Conservation (phyloP, 2,329 filamentous ascomycete genomes). For the Fusarium humuli region DNA sequence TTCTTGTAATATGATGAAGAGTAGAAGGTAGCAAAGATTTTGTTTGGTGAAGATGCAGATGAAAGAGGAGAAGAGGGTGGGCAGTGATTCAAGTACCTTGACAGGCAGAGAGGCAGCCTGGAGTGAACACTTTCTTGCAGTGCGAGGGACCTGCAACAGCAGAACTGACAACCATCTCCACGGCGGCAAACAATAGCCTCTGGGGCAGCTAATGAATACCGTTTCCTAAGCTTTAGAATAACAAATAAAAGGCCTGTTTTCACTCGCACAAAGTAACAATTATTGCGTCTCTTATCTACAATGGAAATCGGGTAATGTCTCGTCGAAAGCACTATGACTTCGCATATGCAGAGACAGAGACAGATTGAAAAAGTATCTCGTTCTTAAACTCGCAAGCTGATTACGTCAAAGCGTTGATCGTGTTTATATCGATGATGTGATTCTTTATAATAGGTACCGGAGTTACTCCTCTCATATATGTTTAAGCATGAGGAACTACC, state of each 20-base stretch:
- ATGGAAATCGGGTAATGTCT: neutral
- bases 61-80: neutral
- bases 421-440: too few relatives aligned
- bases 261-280: neutral
- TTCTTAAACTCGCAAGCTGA: neutral
- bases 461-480: neutral
- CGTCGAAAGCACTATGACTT: neutral
- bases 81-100: neutral
- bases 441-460: neutral
- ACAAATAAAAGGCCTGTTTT: neutral
- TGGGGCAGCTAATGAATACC: neutral
- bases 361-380: neutral
- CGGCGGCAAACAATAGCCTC: neutral
- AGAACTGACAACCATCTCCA: neutral
- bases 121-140: neutral
- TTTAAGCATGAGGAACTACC: neutral
- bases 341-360: neutral
- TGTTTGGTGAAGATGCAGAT: neutral
- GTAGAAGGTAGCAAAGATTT: neutral
- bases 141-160: neutral
- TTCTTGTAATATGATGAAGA: neutral
- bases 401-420: neutral
- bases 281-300: neutral
- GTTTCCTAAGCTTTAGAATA: neutral
- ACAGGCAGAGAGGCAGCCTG: neutral